Conservation (phyloP, 2,329 filamentous ascomycete species). For the Aspergillus nomiae region DNA sequence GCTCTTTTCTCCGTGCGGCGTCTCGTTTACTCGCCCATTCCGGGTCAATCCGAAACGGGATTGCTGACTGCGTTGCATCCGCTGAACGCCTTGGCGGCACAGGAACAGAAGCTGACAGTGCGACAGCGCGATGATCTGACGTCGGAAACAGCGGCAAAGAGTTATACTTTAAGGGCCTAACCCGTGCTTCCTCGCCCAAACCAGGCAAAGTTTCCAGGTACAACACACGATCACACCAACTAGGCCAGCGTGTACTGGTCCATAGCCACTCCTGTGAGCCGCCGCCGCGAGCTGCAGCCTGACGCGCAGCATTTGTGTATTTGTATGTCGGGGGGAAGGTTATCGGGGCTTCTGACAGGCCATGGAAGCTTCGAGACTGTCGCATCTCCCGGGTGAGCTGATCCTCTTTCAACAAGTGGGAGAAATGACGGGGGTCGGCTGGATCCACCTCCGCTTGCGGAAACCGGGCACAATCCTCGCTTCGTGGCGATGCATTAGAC, state of each 20-base stretch:
- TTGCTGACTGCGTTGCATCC: conserved; percentile 41
- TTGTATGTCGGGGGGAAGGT: conserved; percentile 94
- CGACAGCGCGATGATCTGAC: conserved; percentile 87
- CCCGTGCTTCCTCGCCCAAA: conserved; percentile 40
- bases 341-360: conserved; percentile 72
- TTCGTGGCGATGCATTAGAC: conserved; percentile 63
- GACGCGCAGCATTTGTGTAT: conserved; percentile 58
- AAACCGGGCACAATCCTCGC: conserved; percentile 61
- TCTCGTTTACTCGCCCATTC: conserved; percentile 58
- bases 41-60: conserved; percentile 61
- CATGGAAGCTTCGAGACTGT: conserved; percentile 73
- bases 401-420: conserved; percentile 69
- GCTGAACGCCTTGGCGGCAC: conserved; percentile 41
- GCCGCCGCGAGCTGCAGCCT: conserved; percentile 37
- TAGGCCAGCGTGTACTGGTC: conserved; percentile 81
- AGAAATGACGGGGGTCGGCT: conserved; percentile 63
- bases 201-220: conserved; percentile 67
- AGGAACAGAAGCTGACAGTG: conserved; percentile 68
- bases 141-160: conserved; percentile 77
- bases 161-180: conserved; percentile 66
- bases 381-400: conserved; percentile 74
- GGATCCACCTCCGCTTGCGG: conserved; percentile 59
- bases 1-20: conserved; percentile 59
- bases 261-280: conserved; percentile 64
- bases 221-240: conserved; percentile 90